A percentile compares a stretch with the other conserved stretches of the same genome.
These are phyloP conservation scores for Thermomucor indicae-seudaticae DNA, from an alignment of 371 early-diverging fungal species.

Conservation along the genomic window DNA sequence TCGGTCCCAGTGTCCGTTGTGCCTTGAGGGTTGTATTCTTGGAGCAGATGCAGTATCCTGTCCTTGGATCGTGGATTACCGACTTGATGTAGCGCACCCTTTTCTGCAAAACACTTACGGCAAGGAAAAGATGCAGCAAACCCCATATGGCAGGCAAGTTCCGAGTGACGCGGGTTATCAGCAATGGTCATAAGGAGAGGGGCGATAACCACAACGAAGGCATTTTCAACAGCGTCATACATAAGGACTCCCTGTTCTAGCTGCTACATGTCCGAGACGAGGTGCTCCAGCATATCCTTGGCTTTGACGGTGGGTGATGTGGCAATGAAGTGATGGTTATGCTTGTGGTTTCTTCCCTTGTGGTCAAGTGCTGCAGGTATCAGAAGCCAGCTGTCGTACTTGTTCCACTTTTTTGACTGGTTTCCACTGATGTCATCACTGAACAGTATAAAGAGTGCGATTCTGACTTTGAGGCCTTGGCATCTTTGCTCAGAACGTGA, in stretches of 20 bases:
- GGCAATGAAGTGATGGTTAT: slow-evolving; percentile 1
- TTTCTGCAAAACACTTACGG: background rate
- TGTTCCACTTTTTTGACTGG: slow-evolving; percentile 2
- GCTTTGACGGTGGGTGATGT: background rate
- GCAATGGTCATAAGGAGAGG: no score
- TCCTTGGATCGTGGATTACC: background rate
- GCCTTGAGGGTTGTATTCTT: background rate
- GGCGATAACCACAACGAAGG: background rate
- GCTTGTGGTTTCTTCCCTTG: background rate
- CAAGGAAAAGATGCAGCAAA: background rate
- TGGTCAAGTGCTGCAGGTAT: slow-evolving; percentile 7
- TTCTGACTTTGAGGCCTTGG: slow-evolving; percentile 4
- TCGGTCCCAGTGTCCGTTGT: background rate
- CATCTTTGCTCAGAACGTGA: no score
- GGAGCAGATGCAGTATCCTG: background rate
- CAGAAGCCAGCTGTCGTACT: slow-evolving; percentile 5
- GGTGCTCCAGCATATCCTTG: background rate
- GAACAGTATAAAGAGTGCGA: slow-evolving; percentile 1
- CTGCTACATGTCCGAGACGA: slow-evolving; percentile 1
- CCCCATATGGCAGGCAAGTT: slow-evolving; percentile 1
- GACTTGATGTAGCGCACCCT: background rate
- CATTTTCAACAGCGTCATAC: background rate
- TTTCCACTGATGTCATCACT: slow-evolving; percentile 12
- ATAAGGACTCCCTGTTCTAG: slow-evolving; percentile 7
- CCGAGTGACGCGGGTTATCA: slow-evolving; percentile 9